Evolutionary conservation across 2,329 filamentous ascomycete genomes (phyloP).

Genomic region (Sclerotinia spermophila): DNA sequence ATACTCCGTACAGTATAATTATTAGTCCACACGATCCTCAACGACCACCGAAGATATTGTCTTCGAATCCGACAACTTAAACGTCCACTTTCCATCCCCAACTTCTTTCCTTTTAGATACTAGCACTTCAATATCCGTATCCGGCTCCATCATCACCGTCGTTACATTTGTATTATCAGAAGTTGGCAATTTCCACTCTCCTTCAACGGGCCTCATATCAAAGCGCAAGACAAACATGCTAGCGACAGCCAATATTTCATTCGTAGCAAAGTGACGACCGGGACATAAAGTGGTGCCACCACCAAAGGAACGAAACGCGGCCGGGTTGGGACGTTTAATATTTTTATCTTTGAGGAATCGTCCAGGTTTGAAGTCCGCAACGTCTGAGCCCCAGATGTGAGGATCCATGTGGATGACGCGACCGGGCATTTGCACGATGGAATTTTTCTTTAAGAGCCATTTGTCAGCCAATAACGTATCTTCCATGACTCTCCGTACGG

Average conservation of each 20-base stretch:
- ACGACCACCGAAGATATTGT: not conserved
- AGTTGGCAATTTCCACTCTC: not conserved
- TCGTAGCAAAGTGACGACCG: slow-evolving; percentile 39
- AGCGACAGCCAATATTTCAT: slow-evolving; percentile 37
- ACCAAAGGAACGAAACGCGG: slow-evolving; percentile 38
- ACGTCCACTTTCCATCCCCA: not conserved
- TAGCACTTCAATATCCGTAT: slow-evolving; percentile 11
- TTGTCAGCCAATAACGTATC: slow-evolving; percentile 37
- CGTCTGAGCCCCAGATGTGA: slow-evolving; percentile 37
- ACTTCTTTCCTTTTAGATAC: slow-evolving; percentile 21
- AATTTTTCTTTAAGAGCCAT: slow-evolving; percentile 40
- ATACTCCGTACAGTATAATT: not conserved
- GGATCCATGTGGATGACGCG: slow-evolving; percentile 35
- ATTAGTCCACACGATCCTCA: slow-evolving; percentile 4
- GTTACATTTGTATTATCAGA: slow-evolving; percentile 6
- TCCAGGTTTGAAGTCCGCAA: slow-evolving; percentile 36
- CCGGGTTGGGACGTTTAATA: slow-evolving; percentile 28
- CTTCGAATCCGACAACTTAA: slow-evolving; percentile 2
- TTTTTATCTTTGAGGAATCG: slow-evolving; percentile 34
- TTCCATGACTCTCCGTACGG: slow-evolving; percentile 38
- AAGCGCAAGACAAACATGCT: slow-evolving; percentile 38
- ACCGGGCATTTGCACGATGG: slow-evolving; percentile 36
- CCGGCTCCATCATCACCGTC: slow-evolving; percentile 9
- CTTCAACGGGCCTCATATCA: slow-evolving; percentile 24
- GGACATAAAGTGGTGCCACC: slow-evolving; percentile 37